Base-by-base conservation (phyloP, 148 eudicot species). In the Persicaria tinctoria region DNA sequence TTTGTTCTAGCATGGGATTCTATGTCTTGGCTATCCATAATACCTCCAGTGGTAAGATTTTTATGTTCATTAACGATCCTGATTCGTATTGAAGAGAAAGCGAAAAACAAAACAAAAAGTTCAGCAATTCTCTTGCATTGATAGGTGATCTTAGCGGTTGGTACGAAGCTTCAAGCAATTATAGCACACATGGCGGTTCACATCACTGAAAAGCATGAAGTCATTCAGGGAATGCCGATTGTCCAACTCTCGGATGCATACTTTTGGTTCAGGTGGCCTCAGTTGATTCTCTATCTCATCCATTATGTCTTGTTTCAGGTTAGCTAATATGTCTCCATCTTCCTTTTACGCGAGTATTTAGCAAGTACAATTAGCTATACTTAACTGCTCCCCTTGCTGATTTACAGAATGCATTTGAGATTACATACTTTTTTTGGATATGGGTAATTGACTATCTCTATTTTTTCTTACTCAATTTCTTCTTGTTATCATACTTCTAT, bases 221-320 rank as follows among this genome's bases (percentile, higher is more conserved):
- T 94, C n/a, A 85, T 91, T 76, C 93, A 90, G 81, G 98, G 98
- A 14, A 94, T 92, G 46, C 98, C 98, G 49, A 91, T 91, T 46
- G 96, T 94, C 66, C 87, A 88, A 86, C 96, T 89, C 78, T 94
- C 98, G 2, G 92, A 94, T 84, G 76, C 80, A 56, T 87, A 88
- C 72, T 94, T 94, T 70, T 94, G 98, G 98, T 89, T 94, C 75
- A 83, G 87, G 71, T 81, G 80, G 74, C 98, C 98, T 79, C 90
- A 81, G 16, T 77, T 94, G 23, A 82, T 91, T 69, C 97, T 94
- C 72, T 83, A 89, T 79, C 89, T 92, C 59, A 86, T 95, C 45
- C 98, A 92, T 78, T 95, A 92, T 57, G 82, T 88, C 13, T 64
- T 92, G 57, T 92, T 92, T 84, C 97, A 94, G 97, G 97, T 94